Evolutionary conservation across 2,329 filamentous ascomycete species (phyloP), one percentile per base, ranked within the genome.

Genomic region (Pseudogymnoascus sp.): DNA sequence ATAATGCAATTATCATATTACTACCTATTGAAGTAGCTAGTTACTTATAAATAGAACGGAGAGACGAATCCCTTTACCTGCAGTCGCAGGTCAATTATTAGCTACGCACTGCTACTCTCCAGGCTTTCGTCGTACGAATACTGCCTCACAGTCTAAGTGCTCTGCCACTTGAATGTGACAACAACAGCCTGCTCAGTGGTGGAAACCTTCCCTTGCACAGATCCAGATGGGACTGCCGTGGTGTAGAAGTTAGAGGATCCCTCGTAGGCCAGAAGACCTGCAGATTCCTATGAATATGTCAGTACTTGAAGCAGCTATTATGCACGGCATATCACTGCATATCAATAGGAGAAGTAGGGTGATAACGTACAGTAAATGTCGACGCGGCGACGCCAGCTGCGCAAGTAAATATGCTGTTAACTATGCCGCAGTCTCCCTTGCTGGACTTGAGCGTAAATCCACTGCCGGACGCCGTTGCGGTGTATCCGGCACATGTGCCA

Each of bases 401-500:
- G 70, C 86, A 89, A 12, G 75, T 79, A 42, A 89, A 77, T 5
- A 74, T 75, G n/a, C 79, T 80, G 2, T 75, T 73, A 4, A 79
- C 75, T 52, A 89, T 77, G 1, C 79, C 81, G 66, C 87, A 90
- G 12, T 71, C 73, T 5, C 84, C 84, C 69, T 85, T 86, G 55
- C 80, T 82, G 11, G 82, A 83, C 58, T 74, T 77, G 11, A 88
- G 73, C 0, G 82, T 85, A 60, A 73, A 70, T 1, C 69, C 67
- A 36, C 64, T 66, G 1, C 67, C 68, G 19, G 73, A 80, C 52
- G 77, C 64, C 3, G 80, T 74, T 4, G 84, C 84, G 0, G 80
- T 84, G 71, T 84, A 88, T 0, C 82, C 87, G 0, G 87, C 88
- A 69, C 87, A 90, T 0, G 86, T 87, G 2, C 87, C 86, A 1